phyloP scores from a whole-genome alignment of 345 rosid genomes.

The Ceriops tagal region DNA sequence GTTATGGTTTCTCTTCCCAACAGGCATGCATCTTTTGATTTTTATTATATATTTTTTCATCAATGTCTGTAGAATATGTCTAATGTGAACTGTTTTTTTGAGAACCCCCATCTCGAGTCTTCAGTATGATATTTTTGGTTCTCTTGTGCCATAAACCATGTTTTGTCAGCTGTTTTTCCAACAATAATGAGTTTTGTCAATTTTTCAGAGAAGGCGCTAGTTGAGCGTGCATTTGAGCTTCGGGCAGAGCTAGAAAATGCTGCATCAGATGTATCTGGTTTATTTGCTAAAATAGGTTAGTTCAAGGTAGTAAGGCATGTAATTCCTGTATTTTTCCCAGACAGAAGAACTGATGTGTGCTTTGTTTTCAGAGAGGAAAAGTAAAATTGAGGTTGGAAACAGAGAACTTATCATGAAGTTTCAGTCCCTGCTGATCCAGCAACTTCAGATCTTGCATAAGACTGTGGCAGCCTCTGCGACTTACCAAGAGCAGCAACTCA shows the following conservation, averaged over 20 bases:
- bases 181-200: neutral
- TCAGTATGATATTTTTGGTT: neutral
- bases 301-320: neutral
- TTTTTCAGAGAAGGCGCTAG: constrained; percentile 57
- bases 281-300: constrained; percentile 84
- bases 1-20: neutral
- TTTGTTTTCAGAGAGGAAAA: constrained; percentile 70
- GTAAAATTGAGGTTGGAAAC: constrained; percentile 88
- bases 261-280: constrained; percentile 76
- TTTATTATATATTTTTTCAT: too few species aligned
- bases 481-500: constrained; percentile 86
- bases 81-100: neutral
- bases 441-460: constrained; percentile 82
- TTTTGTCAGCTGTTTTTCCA: constrained; percentile 14
- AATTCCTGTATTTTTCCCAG: constrained; percentile 34
- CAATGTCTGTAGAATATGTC: neutral
- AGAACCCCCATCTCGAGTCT: neutral
- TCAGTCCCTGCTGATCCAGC: constrained; percentile 78
- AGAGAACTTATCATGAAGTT: constrained; percentile 64
- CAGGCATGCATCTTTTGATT: too few species aligned
- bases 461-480: constrained; percentile 80
- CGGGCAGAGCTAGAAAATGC: constrained; percentile 82
- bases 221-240: constrained; percentile 82
- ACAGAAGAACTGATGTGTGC: constrained; percentile 12
- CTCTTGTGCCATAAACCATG: neutral